Evolutionary conservation across 306 rosid species (phyloP).

Genomic region (Cucumis hystrix): DNA sequence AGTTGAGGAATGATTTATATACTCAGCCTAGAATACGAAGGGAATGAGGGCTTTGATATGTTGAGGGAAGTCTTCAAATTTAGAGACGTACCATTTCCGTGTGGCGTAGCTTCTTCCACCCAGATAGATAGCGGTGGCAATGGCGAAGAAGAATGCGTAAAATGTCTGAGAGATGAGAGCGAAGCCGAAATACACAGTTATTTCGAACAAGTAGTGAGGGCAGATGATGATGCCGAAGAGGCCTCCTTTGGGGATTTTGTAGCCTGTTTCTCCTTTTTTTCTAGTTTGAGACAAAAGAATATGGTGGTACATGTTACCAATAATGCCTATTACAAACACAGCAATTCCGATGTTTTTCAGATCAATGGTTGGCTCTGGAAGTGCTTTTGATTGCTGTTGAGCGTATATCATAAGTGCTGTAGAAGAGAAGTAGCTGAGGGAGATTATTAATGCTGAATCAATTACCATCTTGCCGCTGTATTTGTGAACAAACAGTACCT

Average conservation of each 20-base stretch:
- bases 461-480: slow-evolving; percentile 52
- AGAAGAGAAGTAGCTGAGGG: slow-evolving; percentile 33
- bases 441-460: slow-evolving; percentile 32
- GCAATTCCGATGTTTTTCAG: slow-evolving; percentile 32
- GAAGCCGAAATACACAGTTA: slow-evolving; percentile 38
- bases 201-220: slow-evolving; percentile 82
- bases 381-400: slow-evolving; percentile 37
- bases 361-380: slow-evolving; percentile 45
- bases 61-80: slow-evolving; percentile 57
- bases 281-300: slow-evolving; percentile 47
- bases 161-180: slow-evolving; percentile 55
- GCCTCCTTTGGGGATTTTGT: slow-evolving; percentile 75
- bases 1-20: no score
- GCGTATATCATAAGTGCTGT: slow-evolving; percentile 39
- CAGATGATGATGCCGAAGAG: slow-evolving; percentile 51
- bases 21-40: slow-evolving; percentile 21
- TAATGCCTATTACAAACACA: slow-evolving; percentile 41
- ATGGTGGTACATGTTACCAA: slow-evolving; percentile 85
- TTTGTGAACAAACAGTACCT: slow-evolving; percentile 40
- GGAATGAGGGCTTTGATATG: slow-evolving; percentile 63
- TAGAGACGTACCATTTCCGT: slow-evolving; percentile 57
- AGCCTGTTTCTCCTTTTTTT: slow-evolving; percentile 40
- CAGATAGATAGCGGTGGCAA: slow-evolving; percentile 43
- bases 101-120: slow-evolving; percentile 67
- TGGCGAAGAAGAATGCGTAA: slow-evolving; percentile 27